Base-by-base conservation (phyloP, 345 rosid species). In the Sisymbrium altissimum region DNA sequence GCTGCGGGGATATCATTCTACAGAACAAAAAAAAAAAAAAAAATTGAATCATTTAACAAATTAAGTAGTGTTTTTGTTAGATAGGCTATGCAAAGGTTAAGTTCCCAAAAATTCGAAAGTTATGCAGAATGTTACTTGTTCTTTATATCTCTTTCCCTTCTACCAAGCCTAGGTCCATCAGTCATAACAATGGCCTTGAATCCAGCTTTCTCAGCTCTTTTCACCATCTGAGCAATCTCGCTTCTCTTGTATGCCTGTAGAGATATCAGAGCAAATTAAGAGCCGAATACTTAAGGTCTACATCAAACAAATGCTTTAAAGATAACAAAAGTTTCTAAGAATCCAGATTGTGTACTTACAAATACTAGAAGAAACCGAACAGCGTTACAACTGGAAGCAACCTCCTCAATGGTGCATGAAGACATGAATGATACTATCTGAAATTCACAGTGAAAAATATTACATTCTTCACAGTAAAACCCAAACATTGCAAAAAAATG, bases 61-160 rank as follows among this genome's bases (percentile, higher is more conserved):
- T n/a, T n/a, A n/a, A n/a, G n/a, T n/a, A n/a, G n/a, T n/a, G n/a
- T n/a, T n/a, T n/a, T n/a, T n/a, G n/a, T n/a, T n/a, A n/a, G n/a
- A n/a, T n/a, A n/a, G n/a, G n/a, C 29, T 86, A n/a, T 88, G 97
- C 41, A n/a, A 90, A n/a, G n/a, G n/a, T n/a, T n/a, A 87, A 7
- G 96, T 30, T 23, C 38, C 21, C 23, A 50, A 58, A 21, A 44
- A 23, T 11, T 1, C 30, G 2, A 46, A 25, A 66, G 32, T 29
- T 6, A 25, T 14, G 39, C 7, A 36, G 57, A 58, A 17, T 57
- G 60, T 68, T 62, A 90, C 97, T 82, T 89, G 79, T 91, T 93
- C 85, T 84, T 93, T 43, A 93, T 89, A 85, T 86, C 94, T 15
- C 90, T 86, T 81, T 93, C 96, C 75, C 93, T 89, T 78, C 87